phyloP scores from a whole-genome alignment of 441 rosid species.

The Populus hybrid region DNA sequence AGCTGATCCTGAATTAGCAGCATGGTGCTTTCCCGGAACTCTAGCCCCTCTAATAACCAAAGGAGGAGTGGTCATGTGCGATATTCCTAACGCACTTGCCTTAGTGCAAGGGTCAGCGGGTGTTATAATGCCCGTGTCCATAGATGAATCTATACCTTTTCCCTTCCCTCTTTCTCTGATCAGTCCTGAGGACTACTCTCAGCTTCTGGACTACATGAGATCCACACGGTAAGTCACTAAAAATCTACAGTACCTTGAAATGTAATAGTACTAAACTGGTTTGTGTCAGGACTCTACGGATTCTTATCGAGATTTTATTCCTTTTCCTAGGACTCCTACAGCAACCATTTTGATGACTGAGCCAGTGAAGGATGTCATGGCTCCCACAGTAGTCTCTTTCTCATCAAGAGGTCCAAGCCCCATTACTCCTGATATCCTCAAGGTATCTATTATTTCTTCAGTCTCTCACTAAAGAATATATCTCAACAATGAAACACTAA shows the following conservation, averaged over 20 bases:
- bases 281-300: not conserved
- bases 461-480: not conserved
- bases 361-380: conserved; percentile 26
- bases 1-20: conserved; percentile 11
- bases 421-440: conserved; percentile 35
- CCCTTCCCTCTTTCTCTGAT: conserved; percentile 32
- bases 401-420: conserved; percentile 42
- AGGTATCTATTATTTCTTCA: conserved; percentile 18
- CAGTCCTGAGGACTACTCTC: conserved; percentile 18
- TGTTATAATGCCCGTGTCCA: conserved; percentile 24
- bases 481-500: not conserved
- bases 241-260: not conserved
- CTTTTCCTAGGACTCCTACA: conserved; percentile 21
- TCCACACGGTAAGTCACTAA: conserved; percentile 26
- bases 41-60: conserved; percentile 22
- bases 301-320: not conserved
- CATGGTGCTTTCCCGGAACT: conserved; percentile 10
- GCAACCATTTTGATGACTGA: conserved; percentile 40
- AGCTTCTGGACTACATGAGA: conserved; percentile 30
- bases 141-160: conserved; percentile 24
- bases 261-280: not conserved
- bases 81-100: not conserved
- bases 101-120: conserved; percentile 11
- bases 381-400: conserved; percentile 33
- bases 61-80: conserved; percentile 34